phyloP scores from a whole-genome alignment of 495 filamentous ascomycete genomes.

The Letharia columbiana region DNA sequence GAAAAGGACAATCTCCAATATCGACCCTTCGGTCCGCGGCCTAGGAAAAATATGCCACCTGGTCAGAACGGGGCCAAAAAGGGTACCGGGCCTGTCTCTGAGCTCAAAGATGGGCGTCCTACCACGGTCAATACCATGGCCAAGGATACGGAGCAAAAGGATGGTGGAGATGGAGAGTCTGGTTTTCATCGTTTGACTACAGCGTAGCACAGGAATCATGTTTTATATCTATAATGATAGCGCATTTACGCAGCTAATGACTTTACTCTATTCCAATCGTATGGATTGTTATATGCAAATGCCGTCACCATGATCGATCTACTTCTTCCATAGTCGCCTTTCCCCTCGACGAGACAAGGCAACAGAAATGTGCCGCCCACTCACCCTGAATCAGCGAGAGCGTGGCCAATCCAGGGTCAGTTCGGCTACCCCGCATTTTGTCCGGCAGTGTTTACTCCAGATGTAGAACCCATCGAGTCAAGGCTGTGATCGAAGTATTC shows the following conservation, averaged over 20 bases:
- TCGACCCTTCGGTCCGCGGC: conserved; percentile 24
- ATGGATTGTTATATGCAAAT: not conserved
- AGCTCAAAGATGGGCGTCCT: not conserved
- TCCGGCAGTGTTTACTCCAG: too few species aligned
- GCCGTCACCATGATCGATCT: not conserved
- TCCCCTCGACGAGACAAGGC: not conserved
- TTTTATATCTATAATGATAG: not conserved
- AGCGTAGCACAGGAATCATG: not conserved
- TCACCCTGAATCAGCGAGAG: too few species aligned
- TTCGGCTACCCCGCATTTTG: too few species aligned
- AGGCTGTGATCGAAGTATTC: too few species aligned
- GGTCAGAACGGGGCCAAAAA: not conserved
- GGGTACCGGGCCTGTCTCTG: not conserved
- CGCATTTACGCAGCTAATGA: not conserved
- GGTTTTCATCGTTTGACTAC: not conserved
- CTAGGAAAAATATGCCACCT: conserved; percentile 3
- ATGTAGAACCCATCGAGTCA: too few species aligned
- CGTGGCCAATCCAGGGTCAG: too few species aligned
- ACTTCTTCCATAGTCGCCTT: not conserved
- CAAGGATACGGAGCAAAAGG: not conserved
- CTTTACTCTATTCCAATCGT: not conserved
- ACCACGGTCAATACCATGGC: not conserved
- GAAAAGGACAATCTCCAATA: conserved; percentile 22
- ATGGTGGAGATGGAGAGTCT: not conserved
- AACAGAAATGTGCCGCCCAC: too few species aligned